phyloP scores from a whole-genome alignment of 177 flowering plant genomes.

The Vitis hybrid region DNA sequence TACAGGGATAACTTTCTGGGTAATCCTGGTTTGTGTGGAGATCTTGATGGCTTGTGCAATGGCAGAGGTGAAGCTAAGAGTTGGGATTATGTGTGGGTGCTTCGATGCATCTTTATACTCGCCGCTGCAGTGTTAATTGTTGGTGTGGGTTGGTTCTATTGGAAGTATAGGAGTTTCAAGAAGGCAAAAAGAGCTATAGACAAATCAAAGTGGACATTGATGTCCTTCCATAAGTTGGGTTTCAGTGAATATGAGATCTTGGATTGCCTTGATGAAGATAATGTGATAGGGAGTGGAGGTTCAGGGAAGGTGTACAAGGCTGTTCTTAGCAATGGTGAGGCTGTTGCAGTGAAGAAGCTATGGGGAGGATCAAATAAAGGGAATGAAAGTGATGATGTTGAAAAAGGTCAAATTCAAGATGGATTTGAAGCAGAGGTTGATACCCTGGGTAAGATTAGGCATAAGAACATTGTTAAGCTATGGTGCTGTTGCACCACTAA shows the following conservation, averaged over 20 bases:
- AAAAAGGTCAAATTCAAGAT: slow-evolving; percentile 41
- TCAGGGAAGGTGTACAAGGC: slow-evolving; percentile 77
- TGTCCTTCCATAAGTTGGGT: slow-evolving; percentile 65
- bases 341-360: slow-evolving; percentile 68
- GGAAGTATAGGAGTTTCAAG: slow-evolving; percentile 47
- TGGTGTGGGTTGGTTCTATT: slow-evolving; percentile 54
- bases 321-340: slow-evolving; percentile 50
- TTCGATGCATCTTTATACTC: slow-evolving; percentile 45
- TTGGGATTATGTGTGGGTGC: slow-evolving; percentile 43
- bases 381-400: slow-evolving; percentile 37
- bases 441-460: slow-evolving; percentile 77
- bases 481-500: slow-evolving; percentile 73
- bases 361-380: slow-evolving; percentile 48
- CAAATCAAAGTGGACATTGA: slow-evolving; percentile 65
- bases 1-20: slow-evolving; percentile 56
- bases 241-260: slow-evolving; percentile 63
- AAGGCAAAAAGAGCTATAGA: slow-evolving; percentile 41
- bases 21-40: slow-evolving; percentile 64
- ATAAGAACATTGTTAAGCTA: slow-evolving; percentile 75
- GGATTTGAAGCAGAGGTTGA: slow-evolving; percentile 70
- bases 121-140: slow-evolving; percentile 43
- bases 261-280: slow-evolving; percentile 62
- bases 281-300: slow-evolving; percentile 58
- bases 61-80: slow-evolving; percentile 25
- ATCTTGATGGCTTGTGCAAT: slow-evolving; percentile 42